Evolutionary conservation across 1,284 basidiomycete genomes (phyloP), one percentile per base, ranked within the genome.

Genomic region (Pseudozyma tsukubaensis): DNA sequence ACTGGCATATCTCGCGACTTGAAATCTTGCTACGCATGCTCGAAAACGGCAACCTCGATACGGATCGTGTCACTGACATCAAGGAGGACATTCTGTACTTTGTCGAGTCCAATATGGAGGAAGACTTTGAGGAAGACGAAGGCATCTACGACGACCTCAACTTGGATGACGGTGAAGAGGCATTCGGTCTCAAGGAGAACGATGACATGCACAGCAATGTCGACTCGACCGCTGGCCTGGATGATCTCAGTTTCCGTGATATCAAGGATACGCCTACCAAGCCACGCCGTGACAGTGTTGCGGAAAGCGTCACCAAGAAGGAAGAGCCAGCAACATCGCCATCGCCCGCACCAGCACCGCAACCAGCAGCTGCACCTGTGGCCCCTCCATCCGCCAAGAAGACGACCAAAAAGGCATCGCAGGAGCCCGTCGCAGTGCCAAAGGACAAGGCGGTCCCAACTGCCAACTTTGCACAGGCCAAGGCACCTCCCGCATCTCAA

Each of bases 111-210:
- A 99, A 99, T 86, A 91, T 90, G 86, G 94, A 97, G 70, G 97
- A 99, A 83, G 92, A 94, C 83, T 99, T 97, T 85, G 94, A 97
- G 70, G 96, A 97, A 85, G 94, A 99, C 82, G 92, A 96, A 84
- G 95, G 94, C 53, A 93, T 99, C 67, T 99, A 99, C 81, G 97
- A 99, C 82, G 96, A 99, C 48, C 93, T 99, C 77, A 94, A 94
- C 80, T 91, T 99, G 53, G 94, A 98, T 79, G 96, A 98, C 82
- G 94, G 89, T 76, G 89, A 99, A 84, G 96, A 83, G 57, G 78
- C 76, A 6, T 82, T 81, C 36, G 83, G 83, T 11, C 72, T 83
- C 55, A 76, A 76, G 72, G 89, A 89, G 62, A 89, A 89, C 55
- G 93, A 95, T 50, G 91, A 92, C 59, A 68, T 83, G 19, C 85